Base-by-base conservation (phyloP, 2,329 filamentous ascomycete genomes). In the Leptographium procerum region DNA sequence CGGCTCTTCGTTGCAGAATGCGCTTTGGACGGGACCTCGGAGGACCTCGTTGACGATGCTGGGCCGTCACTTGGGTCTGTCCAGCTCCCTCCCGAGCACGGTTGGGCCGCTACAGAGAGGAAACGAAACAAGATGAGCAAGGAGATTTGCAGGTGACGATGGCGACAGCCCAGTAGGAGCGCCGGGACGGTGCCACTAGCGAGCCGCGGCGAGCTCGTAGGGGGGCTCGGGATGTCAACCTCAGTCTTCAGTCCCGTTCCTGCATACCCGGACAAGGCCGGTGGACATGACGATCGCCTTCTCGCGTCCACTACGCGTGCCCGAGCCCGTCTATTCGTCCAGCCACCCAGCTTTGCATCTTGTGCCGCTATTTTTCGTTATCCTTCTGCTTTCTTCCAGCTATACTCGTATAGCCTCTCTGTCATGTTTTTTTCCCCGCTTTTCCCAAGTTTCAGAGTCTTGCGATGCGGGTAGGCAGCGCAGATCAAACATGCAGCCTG, bases 401-500 rank as follows among this genome's bases (percentile, higher is more conserved):
- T 36, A 14, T 19, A 7, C 24, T 36, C 33, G 31, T 43, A 43
- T 43, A 2, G 40, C 40, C 14, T 43, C n/a, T n/a, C n/a, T n/a
- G n/a, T 9, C 19, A 3, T 16, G 52, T 40, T 16, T 2, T n/a
- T 11, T 26, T 16, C 26, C 26, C 26, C 51, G n/a, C 51, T n/a
- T n/a, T n/a, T 53, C 51, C 26, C 52, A 52, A 43, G 61, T 63
- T 63, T 63, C 61, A 63, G 60, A 60, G 48, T 43, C 40, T 60
- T 47, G 55, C 36, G 57, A 57, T 59, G 60, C 59, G 60, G 61
- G 55, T 57, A 53, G 51, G 56, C 52, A 47, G 33, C 24, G 61
- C 57, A 48, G 61, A 63, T 63, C 62, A 63, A 63, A 63, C 62
- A 50, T 26, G 50, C 56, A 51, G 58, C 62, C 58, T 61, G 57